These are phyloP conservation scores for Rhamnella rubrinervis DNA, from an alignment of 331 rosid genomes.

Conservation along the genomic window DNA sequence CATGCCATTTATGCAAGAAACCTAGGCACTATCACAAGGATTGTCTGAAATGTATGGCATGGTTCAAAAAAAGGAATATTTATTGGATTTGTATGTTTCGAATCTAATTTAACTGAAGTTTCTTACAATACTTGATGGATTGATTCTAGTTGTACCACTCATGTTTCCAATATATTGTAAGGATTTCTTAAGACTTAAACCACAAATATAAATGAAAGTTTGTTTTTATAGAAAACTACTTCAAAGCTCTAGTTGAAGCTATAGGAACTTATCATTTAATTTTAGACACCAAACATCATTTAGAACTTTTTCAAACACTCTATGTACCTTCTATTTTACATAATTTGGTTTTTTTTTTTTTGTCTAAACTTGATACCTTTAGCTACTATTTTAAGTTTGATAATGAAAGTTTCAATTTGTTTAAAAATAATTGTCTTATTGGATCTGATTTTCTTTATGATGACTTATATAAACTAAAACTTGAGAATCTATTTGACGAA, in stretches of 20 bases:
- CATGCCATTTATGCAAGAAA: neutral
- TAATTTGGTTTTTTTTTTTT: conserved; percentile 7
- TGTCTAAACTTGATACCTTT: neutral
- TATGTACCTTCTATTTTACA: neutral
- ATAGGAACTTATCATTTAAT: neutral
- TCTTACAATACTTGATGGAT: conserved; percentile 2
- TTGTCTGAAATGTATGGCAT: neutral
- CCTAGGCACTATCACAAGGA: neutral
- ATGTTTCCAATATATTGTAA: neutral
- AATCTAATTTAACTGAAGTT: neutral
- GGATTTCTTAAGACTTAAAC: neutral
- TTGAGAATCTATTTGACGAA: neutral
- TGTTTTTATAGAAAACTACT: neutral
- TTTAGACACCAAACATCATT: neutral
- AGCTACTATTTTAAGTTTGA: neutral
- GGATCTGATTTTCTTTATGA: neutral
- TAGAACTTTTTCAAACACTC: too few species aligned
- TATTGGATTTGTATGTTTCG: neutral
- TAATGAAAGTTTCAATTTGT: neutral
- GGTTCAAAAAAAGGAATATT: neutral
- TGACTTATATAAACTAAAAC: neutral
- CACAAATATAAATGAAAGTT: conserved; percentile 1
- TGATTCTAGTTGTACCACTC: conserved; percentile 4
- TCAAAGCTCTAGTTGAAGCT: neutral
- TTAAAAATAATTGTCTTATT: neutral